Conservation (phyloP, 306 rosid species). For the Sophora flavescens region DNA sequence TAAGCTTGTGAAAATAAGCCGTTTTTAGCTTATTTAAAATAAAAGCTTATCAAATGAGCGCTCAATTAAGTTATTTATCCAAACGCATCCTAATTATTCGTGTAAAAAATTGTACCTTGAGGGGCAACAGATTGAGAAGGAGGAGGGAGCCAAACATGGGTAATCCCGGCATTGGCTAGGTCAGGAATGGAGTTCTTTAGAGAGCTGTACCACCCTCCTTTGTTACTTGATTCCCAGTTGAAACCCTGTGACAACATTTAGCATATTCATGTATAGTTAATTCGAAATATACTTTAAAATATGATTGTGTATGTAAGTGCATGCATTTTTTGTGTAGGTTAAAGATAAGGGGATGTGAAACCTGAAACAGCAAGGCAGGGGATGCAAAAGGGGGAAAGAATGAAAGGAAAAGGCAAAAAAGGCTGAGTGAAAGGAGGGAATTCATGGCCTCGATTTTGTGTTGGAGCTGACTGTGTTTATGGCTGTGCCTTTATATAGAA, state of each 20-base stretch:
- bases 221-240: conserved; percentile 83
- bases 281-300: neutral
- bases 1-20: too few species aligned
- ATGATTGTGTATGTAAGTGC: neutral
- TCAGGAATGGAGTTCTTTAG: conserved; percentile 67
- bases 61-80: too few species aligned
- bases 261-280: conserved; percentile 4
- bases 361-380: conserved; percentile 76
- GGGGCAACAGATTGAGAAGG: conserved; percentile 67
- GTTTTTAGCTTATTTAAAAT: too few species aligned
- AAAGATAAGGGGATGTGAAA: conserved; percentile 23
- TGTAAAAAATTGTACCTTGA: conserved; percentile 54
- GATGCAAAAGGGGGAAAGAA: conserved; percentile 54
- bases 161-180: conserved; percentile 63
- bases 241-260: conserved; percentile 64
- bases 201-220: conserved; percentile 79
- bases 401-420: conserved; percentile 51
- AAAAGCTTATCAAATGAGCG: too few species aligned
- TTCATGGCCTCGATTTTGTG: conserved; percentile 44
- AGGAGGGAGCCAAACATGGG: conserved; percentile 97
- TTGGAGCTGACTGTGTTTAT: neutral
- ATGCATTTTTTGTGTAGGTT: neutral
- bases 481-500: conserved; percentile 42
- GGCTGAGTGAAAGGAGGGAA: conserved; percentile 40
- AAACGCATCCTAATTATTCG: too few species aligned